phyloP scores from a whole-genome alignment of 371 early-diverging fungal species.

The Actinomucor elegans region DNA sequence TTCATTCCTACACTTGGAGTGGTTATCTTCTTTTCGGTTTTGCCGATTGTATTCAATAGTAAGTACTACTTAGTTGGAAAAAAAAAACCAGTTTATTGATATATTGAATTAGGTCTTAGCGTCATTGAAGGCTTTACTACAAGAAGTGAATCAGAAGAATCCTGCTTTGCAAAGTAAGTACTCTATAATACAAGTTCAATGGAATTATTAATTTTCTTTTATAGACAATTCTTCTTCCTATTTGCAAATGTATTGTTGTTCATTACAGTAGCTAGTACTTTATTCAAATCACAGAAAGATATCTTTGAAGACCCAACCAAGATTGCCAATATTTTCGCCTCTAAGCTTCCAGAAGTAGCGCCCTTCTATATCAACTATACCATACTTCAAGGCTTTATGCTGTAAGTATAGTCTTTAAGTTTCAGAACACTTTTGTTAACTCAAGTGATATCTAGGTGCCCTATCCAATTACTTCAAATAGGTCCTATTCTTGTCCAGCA shows the following conservation, averaged over 20 bases:
- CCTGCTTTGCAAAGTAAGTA: constrained; percentile 64
- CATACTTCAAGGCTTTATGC: constrained; percentile 59
- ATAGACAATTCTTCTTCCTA: constrained; percentile 85
- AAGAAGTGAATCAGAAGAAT: constrained; percentile 67
- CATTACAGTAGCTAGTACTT: constrained; percentile 76
- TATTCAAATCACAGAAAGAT: constrained; percentile 72
- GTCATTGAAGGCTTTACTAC: constrained; percentile 68
- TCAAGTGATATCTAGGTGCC: constrained; percentile 33
- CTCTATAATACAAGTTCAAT: background rate
- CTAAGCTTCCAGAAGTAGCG: constrained; percentile 64
- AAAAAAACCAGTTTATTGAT: background rate
- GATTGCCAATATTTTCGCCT: constrained; percentile 71
- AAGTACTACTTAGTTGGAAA: constrained; percentile 6
- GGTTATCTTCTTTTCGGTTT: constrained; percentile 53
- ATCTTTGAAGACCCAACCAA: constrained; percentile 68
- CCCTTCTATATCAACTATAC: constrained; percentile 72
- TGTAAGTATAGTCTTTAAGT: constrained; percentile 28
- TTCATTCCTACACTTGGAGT: constrained; percentile 63
- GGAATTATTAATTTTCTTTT: constrained; percentile 7
- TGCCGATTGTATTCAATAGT: constrained; percentile 69
- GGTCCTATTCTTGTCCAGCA: constrained; percentile 58
- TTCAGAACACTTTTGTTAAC: background rate
- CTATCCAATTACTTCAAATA: constrained; percentile 64
- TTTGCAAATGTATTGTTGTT: constrained; percentile 88
- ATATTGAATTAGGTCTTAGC: constrained; percentile 26